phyloP scores from a whole-genome alignment of 495 filamentous ascomycete species.

The Cenococcum geophilum region DNA sequence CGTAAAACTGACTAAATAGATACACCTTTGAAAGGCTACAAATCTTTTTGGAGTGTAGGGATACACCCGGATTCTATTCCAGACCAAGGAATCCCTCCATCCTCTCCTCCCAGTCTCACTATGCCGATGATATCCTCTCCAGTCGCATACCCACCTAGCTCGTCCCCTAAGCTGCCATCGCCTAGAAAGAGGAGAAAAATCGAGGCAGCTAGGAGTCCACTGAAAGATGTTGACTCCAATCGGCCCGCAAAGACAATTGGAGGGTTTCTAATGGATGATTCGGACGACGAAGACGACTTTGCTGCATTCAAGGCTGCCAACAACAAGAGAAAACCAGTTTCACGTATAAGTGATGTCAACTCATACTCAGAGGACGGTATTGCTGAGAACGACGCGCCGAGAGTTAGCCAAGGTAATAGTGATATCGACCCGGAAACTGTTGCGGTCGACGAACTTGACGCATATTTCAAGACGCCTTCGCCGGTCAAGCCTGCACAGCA shows the following conservation, averaged over 20 bases:
- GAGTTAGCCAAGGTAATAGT: slow-evolving; percentile 20
- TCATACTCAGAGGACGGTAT: neutral
- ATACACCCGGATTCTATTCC: slow-evolving; percentile 9
- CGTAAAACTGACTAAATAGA: slow-evolving; percentile 19
- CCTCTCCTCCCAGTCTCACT: slow-evolving; percentile 41
- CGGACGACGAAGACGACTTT: slow-evolving; percentile 32
- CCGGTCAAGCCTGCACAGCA: neutral
- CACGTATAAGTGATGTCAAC: slow-evolving; percentile 4
- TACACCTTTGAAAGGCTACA: slow-evolving; percentile 14
- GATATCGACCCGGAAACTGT: slow-evolving; percentile 10
- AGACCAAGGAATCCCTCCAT: slow-evolving; percentile 17
- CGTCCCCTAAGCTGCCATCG: slow-evolving; percentile 42
- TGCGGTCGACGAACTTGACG: slow-evolving; percentile 9
- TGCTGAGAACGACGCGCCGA: slow-evolving; percentile 17
- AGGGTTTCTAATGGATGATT: slow-evolving; percentile 31
- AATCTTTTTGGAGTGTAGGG: neutral
- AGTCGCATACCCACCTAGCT: slow-evolving; percentile 51
- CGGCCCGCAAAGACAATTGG: slow-evolving; percentile 5
- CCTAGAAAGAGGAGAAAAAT: slow-evolving; percentile 31
- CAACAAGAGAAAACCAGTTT: slow-evolving; percentile 24
- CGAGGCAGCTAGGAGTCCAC: slow-evolving; percentile 23
- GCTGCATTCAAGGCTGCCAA: slow-evolving; percentile 18
- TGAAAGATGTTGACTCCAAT: slow-evolving; percentile 29
- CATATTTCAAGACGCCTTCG: slow-evolving; percentile 13
- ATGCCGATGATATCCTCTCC: slow-evolving; percentile 64